Evolutionary conservation across 805 yeast species (phyloP), one percentile per base, ranked within the genome.

Genomic region (Ogataea allantospora): DNA sequence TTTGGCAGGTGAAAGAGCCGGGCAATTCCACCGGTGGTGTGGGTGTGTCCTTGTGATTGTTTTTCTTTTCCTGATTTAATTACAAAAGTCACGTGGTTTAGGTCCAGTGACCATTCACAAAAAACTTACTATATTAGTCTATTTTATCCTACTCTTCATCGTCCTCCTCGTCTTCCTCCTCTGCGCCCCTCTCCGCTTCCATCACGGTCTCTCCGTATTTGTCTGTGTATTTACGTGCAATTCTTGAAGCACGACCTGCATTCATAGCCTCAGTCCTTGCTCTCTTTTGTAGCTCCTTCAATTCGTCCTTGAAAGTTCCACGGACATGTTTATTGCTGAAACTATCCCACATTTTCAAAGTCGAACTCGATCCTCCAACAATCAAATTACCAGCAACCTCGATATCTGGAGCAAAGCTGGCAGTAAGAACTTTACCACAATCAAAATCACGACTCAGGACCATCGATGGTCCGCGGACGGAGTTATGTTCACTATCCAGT

Each of bases 281-380:
- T 29, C 53, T 54, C 9, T 46, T 52, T 65, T 83, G 87, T 34
- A 83, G 60, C 2, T 56, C 58, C 35, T 60, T 66, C 57, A 86
- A 67, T 42, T 81, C 82, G 8, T 66, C 70, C 32, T 73, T 75
- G 63, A 91, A 82, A 3, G 83, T 66, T 31, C 69, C 69, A 54
- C 96, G 76, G 13, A 89, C 89, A 11, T 91, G 72, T 44, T 77
- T 69, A 66, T 93, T 93, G 36, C 87, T 76, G 60, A 89, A 84
- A 7, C 81, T 73, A 65, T 93, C 98, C 95, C 97, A 93, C 67
- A 93, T 75, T 67, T 88, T 89, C 61, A 93, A 69, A 10, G 84
- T 83, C 12, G 88, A 83, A 35, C 74, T 73, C 28, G 84, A 87
- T 55, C 99, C 99, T 51, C 96, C 98, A 44, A 88, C 74, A 14